Evolutionary conservation across 768 basidiomycete species (phyloP).

Genomic region (Lentinula boryana): DNA sequence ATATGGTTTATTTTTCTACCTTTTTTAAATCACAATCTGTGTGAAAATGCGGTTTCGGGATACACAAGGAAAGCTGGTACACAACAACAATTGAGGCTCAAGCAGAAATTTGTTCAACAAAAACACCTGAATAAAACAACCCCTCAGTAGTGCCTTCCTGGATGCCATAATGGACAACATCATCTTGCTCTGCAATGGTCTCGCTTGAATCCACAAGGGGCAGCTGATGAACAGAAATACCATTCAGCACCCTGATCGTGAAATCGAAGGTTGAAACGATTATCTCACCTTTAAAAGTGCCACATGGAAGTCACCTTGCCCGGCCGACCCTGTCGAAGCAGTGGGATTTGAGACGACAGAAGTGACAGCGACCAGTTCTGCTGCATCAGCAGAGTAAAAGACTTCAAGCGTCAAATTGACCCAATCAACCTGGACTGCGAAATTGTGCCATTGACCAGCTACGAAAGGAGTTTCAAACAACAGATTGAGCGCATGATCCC

Average conservation of each 20-base stretch:
- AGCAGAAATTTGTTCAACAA: slow-evolving; percentile 24
- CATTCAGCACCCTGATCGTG: neutral
- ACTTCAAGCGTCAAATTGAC: slow-evolving; percentile 39
- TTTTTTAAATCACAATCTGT: neutral
- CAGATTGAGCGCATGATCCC: slow-evolving; percentile 46
- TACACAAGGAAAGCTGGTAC: neutral
- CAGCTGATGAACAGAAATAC: slow-evolving; percentile 26
- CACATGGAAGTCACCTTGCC: slow-evolving; percentile 57
- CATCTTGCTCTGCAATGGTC: slow-evolving; percentile 36
- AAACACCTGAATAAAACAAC: slow-evolving; percentile 51
- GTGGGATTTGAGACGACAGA: slow-evolving; percentile 34
- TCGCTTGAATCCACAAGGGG: slow-evolving; percentile 45
- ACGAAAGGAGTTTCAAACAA: slow-evolving; percentile 45
- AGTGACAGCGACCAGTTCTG: slow-evolving; percentile 36
- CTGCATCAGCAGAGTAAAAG: slow-evolving; percentile 41
- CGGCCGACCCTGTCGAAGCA: slow-evolving; percentile 31
- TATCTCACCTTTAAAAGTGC: slow-evolving; percentile 50
- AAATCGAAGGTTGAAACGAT: neutral
- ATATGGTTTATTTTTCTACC: neutral
- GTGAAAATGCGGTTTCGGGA: no score
- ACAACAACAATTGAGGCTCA: neutral
- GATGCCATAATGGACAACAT: slow-evolving; percentile 54
- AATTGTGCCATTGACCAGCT: slow-evolving; percentile 48
- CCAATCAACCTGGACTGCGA: slow-evolving; percentile 56
- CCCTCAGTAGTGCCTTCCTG: slow-evolving; percentile 54